Base-by-base conservation (phyloP, 495 filamentous ascomycete species). In the Acidiella bohemica region DNA sequence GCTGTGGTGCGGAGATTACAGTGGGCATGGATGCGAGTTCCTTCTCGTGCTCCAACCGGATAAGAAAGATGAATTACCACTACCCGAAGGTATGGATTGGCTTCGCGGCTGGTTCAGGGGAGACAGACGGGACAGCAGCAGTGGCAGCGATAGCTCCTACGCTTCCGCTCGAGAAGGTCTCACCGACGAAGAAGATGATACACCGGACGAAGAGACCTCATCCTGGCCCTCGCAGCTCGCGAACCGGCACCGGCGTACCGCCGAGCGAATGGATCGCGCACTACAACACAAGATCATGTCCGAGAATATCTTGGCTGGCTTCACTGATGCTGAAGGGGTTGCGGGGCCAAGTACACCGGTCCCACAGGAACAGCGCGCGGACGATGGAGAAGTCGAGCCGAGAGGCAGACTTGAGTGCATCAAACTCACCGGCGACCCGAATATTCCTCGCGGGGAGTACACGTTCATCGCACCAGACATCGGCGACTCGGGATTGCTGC, bases 1-100 rank as follows among this genome's bases (percentile, higher is more conserved):
- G 0, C 80, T 96, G 17, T 96, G 83, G 82, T 80, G 88, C 8
- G 88, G 88, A 4, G 85, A 94, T 53, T 94, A 92, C 53, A 76
- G 75, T 10, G 75, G 71, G 0, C 86, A 96, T 53, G 84, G 86
- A 2, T 92, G 82, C 58, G 87, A 96, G 56, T 92, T 93, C 45
- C 54, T 94, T 8, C 64, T 87, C 4, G 65, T 96, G 25, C 57
- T 80, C 40, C 88, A 96, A 57, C 67, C 68, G 12, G 76, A 81
- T 24, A 53, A 53, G 23, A 35, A 50, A 6, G 40, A 53, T 5
- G 49, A 41, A 19, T 12, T 4, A 20, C 46, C 50, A 4, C 29
- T 53, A 9, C 50, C 50, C 5, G 18, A 44, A 12, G 49, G 49
- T 13, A 49, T 51, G 42, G 26, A 41, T 16, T 45, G 42, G 47